Base-by-base conservation (phyloP, 75 land plant genomes). In the Pseudotsuga menziesii region DNA sequence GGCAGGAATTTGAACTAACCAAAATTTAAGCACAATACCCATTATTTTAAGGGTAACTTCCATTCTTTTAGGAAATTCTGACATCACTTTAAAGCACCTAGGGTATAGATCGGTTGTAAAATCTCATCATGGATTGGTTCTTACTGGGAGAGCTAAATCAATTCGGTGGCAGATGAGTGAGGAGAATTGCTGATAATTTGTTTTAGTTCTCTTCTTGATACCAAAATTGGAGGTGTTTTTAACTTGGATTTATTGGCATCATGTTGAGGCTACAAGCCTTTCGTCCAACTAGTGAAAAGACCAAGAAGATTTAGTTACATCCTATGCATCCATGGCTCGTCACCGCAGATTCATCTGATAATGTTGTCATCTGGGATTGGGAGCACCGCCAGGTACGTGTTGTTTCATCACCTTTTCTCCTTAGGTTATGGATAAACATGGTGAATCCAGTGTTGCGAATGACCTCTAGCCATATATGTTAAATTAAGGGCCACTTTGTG, bases 351-450 rank as follows among this genome's bases (percentile, higher is more conserved):
- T 89, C 84, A 25, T 92, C 95, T 39, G 99, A 94, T 77, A 92
- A 89, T 78, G 99, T 97, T 58, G 94, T 96, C 54, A 95, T 97
- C 52, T 97, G 99, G 99, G 90, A 97, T 77, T 97, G 99, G 99
- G 99, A 97, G 75, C 98, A 97, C 76, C 93, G 98, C 19, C 99
- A 97, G 95, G 99, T 94, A 15, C 16, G 56, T 27, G 16, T 39
- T 3, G 12, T 78, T 27, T 44, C 41, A 7, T 19, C 54, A 35
- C 58, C 2, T 20, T 14, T 57, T 20, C 57, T 35, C 19, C 39
- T 29, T 66, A 69, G 72, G n/a, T 69, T 39, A 39, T 17, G 48
- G n/a, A 69, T 69, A 23, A 17, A 20, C 35, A 35, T 9, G 20
- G 35, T 36, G 19, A 67, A 67, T 19, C 5, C 20, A 35, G 7